Evolutionary conservation across 805 yeast species (phyloP), one percentile per base, ranked within the genome.

Genomic region (Pichia deserticola): DNA sequence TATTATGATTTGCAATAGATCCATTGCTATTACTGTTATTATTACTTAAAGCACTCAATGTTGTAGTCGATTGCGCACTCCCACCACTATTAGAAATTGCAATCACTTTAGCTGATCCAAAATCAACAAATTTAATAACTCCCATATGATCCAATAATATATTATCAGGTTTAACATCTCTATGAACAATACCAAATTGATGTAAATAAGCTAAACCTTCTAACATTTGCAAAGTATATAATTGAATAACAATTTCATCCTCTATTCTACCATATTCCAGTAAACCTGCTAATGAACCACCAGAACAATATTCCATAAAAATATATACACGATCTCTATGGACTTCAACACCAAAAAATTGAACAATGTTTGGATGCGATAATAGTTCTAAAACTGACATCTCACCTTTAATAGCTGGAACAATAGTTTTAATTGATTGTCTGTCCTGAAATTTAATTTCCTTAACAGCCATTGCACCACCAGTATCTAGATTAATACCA

Each of bases 231-330:
- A 92, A 68, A 0, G 97, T 81, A 63, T 90, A 92, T 32, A 90
- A 84, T 64, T 89, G 96, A 33, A 89, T 82, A 7, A 93, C 93
- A 66, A 86, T 76, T 63, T 93, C 99, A 66, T 93, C 98, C 63
- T 89, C 97, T 58, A 93, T 89, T 52, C 97, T 73, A 9, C 99
- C 98, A 63, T 89, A 93, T 50, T 87, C 89, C 53, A 93, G 73
- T 42, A 90, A 69, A 7, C 86, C 80, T 0, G 96, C 89, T 51
- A 93, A 72, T 0, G 98, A 90, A 1, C 98, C 98, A 38, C 97
- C 93, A 58, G 90, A 95, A 71, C 99, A 93, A 68, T 79, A 90
- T 67, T 93, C 99, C 99, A 93, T 93, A 65, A 93, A 93, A 34
- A 93, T 84, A 64, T 89, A 90, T 15, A 93, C 97, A 55, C 87